Evolutionary conservation across 176 grass and related monocot species (phyloP), one percentile per base, ranked within the genome.

Genomic region (Poa pratensis): DNA sequence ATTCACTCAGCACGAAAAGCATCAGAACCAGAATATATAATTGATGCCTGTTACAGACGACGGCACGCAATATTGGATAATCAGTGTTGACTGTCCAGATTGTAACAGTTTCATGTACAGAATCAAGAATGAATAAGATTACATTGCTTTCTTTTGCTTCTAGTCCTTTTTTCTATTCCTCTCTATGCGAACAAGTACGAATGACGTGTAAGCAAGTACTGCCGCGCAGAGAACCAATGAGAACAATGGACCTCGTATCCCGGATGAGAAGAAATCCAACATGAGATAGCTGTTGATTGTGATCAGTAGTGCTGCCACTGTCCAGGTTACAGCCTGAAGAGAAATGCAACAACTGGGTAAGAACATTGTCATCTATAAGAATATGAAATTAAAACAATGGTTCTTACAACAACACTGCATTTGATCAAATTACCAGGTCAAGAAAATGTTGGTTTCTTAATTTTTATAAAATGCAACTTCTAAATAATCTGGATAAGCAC

Each of bases 251-350:
- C 93, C 93, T 84, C 58, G 79, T 78, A 94, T 92, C 79, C 96
- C 96, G 24, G 86, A 92, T 50, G 91, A 94, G 85, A 90, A 90
- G 81, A 99, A 99, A 76, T 37, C 96, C 81, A 99, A 46, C 87
- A 99, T 77, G n/a, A 99, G 89, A 69, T 96, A 96, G 15, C 89
- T 86, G 2, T 99, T 99, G 85, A 96, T 96, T 45, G 86, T 89
- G 57, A 98, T 96, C 59, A 98, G 65, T 17, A 96, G 70, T n/a
- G 93, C 76, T 1, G 93, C 91, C 20, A 99, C 91, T 11, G 86
- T 95, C 96, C 96, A 99, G 14, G 93, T 37, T 37, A 37, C 35
- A 37, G 86, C 90, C 96, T 99, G 80, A 69, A 58, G 78, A 76
- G 84, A 84, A 59, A 82, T 61, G 51, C 7, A 39, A 52, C 0